A percentile compares a stretch with the other conserved stretches of the same genome.
Evolutionary conservation across 2,329 filamentous ascomycete species (phyloP).

Genomic region (Sarocladium strictum): DNA sequence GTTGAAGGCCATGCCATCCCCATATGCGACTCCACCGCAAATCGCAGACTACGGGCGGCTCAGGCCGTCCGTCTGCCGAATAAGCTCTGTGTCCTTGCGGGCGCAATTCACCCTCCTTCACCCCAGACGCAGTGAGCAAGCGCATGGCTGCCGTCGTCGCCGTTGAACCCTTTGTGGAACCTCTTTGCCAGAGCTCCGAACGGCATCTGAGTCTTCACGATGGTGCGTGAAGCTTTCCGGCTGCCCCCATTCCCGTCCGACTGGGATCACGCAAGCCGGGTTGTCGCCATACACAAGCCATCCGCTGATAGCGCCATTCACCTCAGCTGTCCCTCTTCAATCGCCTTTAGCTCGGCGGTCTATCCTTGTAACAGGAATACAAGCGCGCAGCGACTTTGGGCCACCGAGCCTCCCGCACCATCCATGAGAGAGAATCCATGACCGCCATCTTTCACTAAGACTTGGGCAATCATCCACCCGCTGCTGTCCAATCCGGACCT

Average conservation of each 20-base stretch:
- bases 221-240: neutral
- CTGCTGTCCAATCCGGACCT: neutral
- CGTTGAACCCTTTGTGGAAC: constrained; percentile 5
- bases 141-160: constrained; percentile 4
- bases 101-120: neutral
- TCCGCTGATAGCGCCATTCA: neutral
- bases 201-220: neutral
- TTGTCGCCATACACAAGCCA: too few species aligned
- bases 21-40: neutral
- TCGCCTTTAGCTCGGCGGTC: neutral
- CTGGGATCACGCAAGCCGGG: too few species aligned
- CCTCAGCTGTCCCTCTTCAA: neutral
- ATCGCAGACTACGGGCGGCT: constrained; percentile 7
- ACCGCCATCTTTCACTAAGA: constrained; percentile 7
- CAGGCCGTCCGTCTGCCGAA: constrained; percentile 9
- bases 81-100: constrained; percentile 1
- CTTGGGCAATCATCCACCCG: constrained; percentile 5
- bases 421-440: constrained; percentile 3
- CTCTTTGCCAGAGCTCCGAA: neutral
- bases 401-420: neutral
- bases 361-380: neutral
- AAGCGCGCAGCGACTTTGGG: neutral
- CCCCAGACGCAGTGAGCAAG: neutral
- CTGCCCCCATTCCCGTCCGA: too few species aligned
- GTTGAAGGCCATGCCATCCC: neutral